A percentile compares a stretch with the other conserved stretches of the same genome.
These are phyloP conservation scores for Solanum piurae DNA, from an alignment of 257 asterid species.

Conservation along the genomic window DNA sequence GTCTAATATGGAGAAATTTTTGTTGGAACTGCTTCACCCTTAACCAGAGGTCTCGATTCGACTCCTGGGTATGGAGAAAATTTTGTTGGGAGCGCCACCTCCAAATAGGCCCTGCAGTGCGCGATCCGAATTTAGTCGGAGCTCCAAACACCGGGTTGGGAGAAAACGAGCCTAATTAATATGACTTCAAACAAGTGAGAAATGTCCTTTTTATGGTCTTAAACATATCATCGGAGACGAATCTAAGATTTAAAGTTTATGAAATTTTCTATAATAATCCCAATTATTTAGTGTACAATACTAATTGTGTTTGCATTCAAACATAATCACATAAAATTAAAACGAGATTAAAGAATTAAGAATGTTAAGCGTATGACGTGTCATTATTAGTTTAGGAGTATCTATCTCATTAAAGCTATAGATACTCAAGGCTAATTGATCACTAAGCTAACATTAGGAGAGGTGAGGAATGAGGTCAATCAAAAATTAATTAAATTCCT, in stretches of 20 bases:
- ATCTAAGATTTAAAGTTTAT: not conserved
- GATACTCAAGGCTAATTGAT: not conserved
- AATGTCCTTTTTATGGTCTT: not conserved
- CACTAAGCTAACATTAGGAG: not conserved
- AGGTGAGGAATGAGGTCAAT: conserved; percentile 17
- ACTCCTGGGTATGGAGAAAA: no score
- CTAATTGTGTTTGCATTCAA: no score
- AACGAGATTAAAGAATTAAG: not conserved
- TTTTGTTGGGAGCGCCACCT: no score
- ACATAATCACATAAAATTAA: not conserved
- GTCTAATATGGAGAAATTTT: no score
- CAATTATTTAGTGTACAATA: no score
- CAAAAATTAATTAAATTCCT: not conserved
- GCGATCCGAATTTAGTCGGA: no score
- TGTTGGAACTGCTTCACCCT: no score
- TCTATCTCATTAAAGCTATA: not conserved
- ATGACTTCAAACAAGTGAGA: not conserved
- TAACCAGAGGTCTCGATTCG: no score
- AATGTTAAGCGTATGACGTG: not conserved
- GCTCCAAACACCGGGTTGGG: no score
- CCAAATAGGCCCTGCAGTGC: no score
- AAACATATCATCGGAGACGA: not conserved
- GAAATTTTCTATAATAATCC: not conserved
- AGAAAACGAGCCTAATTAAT: no score
- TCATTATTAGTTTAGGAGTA: not conserved